Conservation (phyloP, 805 yeast species). For the Hanseniaspora hatyaiensis region DNA sequence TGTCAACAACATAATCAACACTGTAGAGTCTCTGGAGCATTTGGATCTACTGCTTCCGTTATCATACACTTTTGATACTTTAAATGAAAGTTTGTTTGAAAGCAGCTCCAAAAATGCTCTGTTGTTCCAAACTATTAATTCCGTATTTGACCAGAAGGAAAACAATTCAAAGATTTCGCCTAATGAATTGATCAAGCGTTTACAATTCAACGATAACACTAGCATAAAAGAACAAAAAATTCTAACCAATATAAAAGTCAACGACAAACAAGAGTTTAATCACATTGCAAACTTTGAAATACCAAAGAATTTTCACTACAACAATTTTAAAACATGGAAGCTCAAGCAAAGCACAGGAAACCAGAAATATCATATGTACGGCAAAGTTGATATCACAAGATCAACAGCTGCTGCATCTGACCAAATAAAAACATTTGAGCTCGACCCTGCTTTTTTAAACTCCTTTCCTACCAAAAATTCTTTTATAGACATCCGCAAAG, state of each 20-base stretch:
- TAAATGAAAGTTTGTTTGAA: background rate
- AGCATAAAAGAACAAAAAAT: constrained; percentile 13
- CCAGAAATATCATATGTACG: background rate
- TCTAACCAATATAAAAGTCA: constrained; percentile 1
- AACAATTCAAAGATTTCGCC: background rate
- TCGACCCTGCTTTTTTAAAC: constrained; percentile 6
- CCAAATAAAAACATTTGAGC: background rate
- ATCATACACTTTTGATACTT: constrained; percentile 14
- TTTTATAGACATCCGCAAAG: background rate
- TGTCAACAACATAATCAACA: constrained; percentile 36
- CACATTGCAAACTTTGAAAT: constrained; percentile 8
- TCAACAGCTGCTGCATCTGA: background rate
- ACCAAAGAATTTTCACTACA: constrained; percentile 11
- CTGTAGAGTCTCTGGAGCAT: constrained; percentile 36
- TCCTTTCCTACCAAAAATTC: constrained; percentile 8
- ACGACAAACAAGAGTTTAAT: background rate
- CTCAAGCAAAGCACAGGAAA: background rate
- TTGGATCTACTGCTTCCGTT: constrained; percentile 52
- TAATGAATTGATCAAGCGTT: constrained; percentile 1
- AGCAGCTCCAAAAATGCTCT: constrained; percentile 4
- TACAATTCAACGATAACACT: constrained; percentile 9
- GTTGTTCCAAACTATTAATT: constrained; percentile 13
- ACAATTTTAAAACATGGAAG: constrained; percentile 16
- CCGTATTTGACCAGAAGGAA: constrained; percentile 13
- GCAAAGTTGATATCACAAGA: constrained; percentile 4